A percentile compares a stretch with the other conserved stretches of the same genome.
These are phyloP conservation scores for Stemphylium lycopersici DNA, from an alignment of 2,329 filamentous ascomycete genomes.

Conservation along the genomic window DNA sequence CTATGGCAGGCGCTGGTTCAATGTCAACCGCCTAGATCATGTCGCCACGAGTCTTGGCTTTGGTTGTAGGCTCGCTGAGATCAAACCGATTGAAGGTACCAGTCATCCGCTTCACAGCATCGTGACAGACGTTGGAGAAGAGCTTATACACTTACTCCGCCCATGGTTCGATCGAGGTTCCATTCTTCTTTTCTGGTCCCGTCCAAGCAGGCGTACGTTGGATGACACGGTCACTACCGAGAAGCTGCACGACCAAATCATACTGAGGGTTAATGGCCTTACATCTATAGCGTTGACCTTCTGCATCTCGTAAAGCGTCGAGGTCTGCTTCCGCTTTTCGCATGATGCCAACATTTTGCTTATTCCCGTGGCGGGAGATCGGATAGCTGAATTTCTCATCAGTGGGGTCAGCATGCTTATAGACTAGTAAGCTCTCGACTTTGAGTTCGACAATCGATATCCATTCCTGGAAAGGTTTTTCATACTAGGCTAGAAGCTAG, in stretches of 20 bases:
- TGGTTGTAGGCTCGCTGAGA: conserved; percentile 4
- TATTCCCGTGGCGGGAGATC: conserved; percentile 55
- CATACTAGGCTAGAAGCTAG: conserved; percentile 5
- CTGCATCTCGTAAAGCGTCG: conserved; percentile 54
- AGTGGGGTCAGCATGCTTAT: conserved; percentile 36
- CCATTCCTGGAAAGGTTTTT: conserved; percentile 9
- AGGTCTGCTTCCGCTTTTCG: conserved; percentile 56
- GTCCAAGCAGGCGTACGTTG: conserved; percentile 59
- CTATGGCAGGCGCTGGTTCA: background rate
- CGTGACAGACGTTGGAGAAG: conserved; percentile 16
- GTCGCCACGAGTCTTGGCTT: conserved; percentile 18
- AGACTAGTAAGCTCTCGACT: conserved; percentile 13
- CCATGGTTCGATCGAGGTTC: background rate
- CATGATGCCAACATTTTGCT: conserved; percentile 54
- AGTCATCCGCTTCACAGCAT: conserved; percentile 11
- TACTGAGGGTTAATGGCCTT: conserved; percentile 10
- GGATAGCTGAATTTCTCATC: conserved; percentile 56
- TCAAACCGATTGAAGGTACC: conserved; percentile 9
- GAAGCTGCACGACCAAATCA: conserved; percentile 26
- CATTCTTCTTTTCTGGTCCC: conserved; percentile 35
- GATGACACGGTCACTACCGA: conserved; percentile 42
- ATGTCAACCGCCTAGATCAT: background rate
- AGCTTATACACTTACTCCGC: conserved; percentile 10
- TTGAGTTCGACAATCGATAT: conserved; percentile 2
- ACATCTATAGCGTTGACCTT: conserved; percentile 35